Conservation (phyloP, 2,329 filamentous ascomycete genomes). For the Furcasterigmium sp. region DNA sequence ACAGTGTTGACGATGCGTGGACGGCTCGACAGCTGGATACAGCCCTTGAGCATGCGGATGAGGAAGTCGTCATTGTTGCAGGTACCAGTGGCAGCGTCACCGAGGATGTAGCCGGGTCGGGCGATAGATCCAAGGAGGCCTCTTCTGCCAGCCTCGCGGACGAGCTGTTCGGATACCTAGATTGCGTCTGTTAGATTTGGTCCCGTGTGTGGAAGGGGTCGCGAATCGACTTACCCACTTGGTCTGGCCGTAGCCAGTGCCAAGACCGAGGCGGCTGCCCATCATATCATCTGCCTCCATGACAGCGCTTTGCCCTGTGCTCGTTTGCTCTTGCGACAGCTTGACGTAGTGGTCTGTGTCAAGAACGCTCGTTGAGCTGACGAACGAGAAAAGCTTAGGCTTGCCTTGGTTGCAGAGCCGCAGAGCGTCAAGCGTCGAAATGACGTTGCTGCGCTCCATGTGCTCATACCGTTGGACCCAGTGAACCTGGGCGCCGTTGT, state of each 20-base stretch:
- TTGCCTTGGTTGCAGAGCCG: slow-evolving; percentile 71
- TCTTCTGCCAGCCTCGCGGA: slow-evolving; percentile 71
- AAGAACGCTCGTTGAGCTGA: slow-evolving; percentile 76
- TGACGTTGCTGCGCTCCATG: slow-evolving; percentile 69
- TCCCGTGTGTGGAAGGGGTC: slow-evolving; percentile 34
- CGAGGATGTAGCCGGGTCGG: slow-evolving; percentile 80
- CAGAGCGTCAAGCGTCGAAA: slow-evolving; percentile 73
- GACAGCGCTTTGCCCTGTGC: slow-evolving; percentile 59
- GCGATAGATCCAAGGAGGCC: slow-evolving; percentile 73
- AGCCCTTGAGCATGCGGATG: slow-evolving; percentile 80
- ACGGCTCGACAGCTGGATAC: slow-evolving; percentile 68
- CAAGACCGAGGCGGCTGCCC: slow-evolving; percentile 70
- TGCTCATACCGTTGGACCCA: slow-evolving; percentile 77
- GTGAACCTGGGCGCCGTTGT: slow-evolving; percentile 79
- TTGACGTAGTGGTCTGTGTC: slow-evolving; percentile 78
- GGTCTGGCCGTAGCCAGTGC: slow-evolving; percentile 84
- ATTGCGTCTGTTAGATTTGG: slow-evolving; percentile 7
- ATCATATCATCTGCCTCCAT: slow-evolving; percentile 72
- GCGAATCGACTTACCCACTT: slow-evolving; percentile 65
- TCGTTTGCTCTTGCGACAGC: slow-evolving; percentile 58
- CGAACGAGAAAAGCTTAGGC: slow-evolving; percentile 74
- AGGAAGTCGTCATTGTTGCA: slow-evolving; percentile 88
- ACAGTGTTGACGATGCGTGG: slow-evolving; percentile 82
- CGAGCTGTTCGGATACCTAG: slow-evolving; percentile 51
- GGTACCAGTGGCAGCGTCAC: slow-evolving; percentile 64